Evolutionary conservation across 2,329 filamentous ascomycete species (phyloP).

Genomic region (Fusarium sp.): DNA sequence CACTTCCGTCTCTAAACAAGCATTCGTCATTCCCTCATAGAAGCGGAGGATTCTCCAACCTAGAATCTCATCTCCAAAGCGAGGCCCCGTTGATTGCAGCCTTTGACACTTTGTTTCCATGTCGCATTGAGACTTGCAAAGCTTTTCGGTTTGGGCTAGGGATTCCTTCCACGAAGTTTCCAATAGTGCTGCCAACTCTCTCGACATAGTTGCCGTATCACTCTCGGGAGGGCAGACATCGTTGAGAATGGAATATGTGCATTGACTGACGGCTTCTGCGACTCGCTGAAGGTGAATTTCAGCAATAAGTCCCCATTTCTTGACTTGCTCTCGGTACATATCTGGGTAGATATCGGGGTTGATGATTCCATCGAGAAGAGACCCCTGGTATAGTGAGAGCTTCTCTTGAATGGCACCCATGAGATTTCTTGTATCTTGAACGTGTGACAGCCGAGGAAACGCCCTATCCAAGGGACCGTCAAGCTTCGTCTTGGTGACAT

Average conservation of each 20-base stretch:
- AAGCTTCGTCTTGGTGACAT: neutral
- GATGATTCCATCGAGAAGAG: slow-evolving; percentile 50
- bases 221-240: slow-evolving; percentile 30
- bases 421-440: slow-evolving; percentile 5
- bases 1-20: no score
- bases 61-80: slow-evolving; percentile 40
- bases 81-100: slow-evolving; percentile 42
- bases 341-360: slow-evolving; percentile 50
- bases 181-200: slow-evolving; percentile 24
- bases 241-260: slow-evolving; percentile 33
- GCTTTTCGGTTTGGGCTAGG: no score
- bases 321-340: slow-evolving; percentile 50
- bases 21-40: neutral
- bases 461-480: neutral
- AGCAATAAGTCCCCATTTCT: slow-evolving; percentile 49
- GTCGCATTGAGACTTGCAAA: no score
- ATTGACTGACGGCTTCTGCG: slow-evolving; percentile 20
- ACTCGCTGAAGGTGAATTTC: slow-evolving; percentile 43
- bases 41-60: slow-evolving; percentile 40
- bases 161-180: neutral
- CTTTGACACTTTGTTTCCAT: no score
- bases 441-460: slow-evolving; percentile 10
- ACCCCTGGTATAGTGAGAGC: slow-evolving; percentile 46
- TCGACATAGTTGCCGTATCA: slow-evolving; percentile 28
- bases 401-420: slow-evolving; percentile 42